These are phyloP conservation scores for Cymbopogon flexuosus DNA, from an alignment of 202 grass and related monocot genomes.

Conservation along the genomic window DNA sequence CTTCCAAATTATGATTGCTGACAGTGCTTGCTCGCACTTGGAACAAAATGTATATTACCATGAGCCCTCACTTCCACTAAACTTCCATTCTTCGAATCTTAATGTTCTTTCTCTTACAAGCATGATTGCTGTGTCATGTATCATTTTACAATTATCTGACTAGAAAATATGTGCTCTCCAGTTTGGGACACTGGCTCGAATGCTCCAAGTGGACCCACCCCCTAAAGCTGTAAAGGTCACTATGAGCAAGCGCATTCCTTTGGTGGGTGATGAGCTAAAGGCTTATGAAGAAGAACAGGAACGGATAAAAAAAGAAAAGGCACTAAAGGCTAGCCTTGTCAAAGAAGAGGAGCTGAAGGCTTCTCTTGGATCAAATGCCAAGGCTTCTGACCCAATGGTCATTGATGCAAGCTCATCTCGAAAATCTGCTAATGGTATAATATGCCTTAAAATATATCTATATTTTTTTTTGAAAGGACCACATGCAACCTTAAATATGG, in stretches of 20 bases:
- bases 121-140: slow-evolving; percentile 13
- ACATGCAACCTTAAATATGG: slow-evolving; percentile 9
- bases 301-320: slow-evolving; percentile 76
- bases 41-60: slow-evolving; percentile 12
- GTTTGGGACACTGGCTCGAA: slow-evolving; percentile 97
- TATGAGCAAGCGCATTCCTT: slow-evolving; percentile 80
- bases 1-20: slow-evolving; percentile 14
- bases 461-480: background rate
- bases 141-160: slow-evolving; percentile 4
- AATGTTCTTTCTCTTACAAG: slow-evolving; percentile 11
- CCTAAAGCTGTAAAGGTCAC: slow-evolving; percentile 95
- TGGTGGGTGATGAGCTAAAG: slow-evolving; percentile 88
- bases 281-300: slow-evolving; percentile 88
- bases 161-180: slow-evolving; percentile 30
- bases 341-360: slow-evolving; percentile 74
- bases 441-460: slow-evolving; percentile 2
- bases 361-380: slow-evolving; percentile 67
- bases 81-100: background rate
- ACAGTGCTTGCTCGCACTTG: background rate
- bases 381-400: slow-evolving; percentile 54
- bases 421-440: slow-evolving; percentile 64
- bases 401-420: slow-evolving; percentile 59
- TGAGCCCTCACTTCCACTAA: background rate
- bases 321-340: slow-evolving; percentile 53
- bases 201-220: slow-evolving; percentile 98